These are phyloP conservation scores for Entelexis sorbosivorans DNA, from an alignment of 1,139 yeast species.

Conservation along the genomic window DNA sequence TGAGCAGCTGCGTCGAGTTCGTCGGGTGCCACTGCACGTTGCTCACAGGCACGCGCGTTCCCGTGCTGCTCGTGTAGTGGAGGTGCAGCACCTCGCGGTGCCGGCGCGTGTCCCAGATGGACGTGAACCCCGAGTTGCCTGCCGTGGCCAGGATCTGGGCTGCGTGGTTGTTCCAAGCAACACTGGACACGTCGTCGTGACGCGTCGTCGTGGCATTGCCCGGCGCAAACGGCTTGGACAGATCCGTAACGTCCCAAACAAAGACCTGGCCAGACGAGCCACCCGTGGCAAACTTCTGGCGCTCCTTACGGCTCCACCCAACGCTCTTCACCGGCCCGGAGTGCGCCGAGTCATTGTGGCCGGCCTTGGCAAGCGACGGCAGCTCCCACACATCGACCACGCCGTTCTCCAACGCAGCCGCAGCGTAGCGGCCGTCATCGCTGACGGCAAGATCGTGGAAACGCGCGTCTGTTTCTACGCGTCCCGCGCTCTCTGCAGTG, in stretches of 20 bases:
- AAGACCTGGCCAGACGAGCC: slow-evolving; percentile 78
- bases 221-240: slow-evolving; percentile 54
- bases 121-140: slow-evolving; percentile 70
- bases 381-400: slow-evolving; percentile 56
- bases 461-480: slow-evolving; percentile 32
- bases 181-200: slow-evolving; percentile 70
- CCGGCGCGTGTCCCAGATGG: slow-evolving; percentile 88
- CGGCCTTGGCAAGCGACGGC: slow-evolving; percentile 3
- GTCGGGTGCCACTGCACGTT: slow-evolving; percentile 71
- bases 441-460: slow-evolving; percentile 88
- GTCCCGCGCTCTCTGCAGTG: slow-evolving; percentile 34
- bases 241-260: slow-evolving; percentile 68
- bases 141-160: slow-evolving; percentile 87
- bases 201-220: slow-evolving; percentile 44
- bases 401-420: slow-evolving; percentile 86
- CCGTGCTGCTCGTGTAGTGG: slow-evolving; percentile 40
- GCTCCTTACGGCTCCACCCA: slow-evolving; percentile 66
- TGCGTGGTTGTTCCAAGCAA: slow-evolving; percentile 83
- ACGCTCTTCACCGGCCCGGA: slow-evolving; percentile 50
- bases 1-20: slow-evolving; percentile 70
- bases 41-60: slow-evolving; percentile 41
- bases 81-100: slow-evolving; percentile 82
- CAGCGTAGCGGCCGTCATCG: slow-evolving; percentile 50
- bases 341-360: slow-evolving; percentile 12
- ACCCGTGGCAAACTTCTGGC: slow-evolving; percentile 70